phyloP scores from a whole-genome alignment of 2,329 filamentous ascomycete species.

The Tolypocladium tundrense region DNA sequence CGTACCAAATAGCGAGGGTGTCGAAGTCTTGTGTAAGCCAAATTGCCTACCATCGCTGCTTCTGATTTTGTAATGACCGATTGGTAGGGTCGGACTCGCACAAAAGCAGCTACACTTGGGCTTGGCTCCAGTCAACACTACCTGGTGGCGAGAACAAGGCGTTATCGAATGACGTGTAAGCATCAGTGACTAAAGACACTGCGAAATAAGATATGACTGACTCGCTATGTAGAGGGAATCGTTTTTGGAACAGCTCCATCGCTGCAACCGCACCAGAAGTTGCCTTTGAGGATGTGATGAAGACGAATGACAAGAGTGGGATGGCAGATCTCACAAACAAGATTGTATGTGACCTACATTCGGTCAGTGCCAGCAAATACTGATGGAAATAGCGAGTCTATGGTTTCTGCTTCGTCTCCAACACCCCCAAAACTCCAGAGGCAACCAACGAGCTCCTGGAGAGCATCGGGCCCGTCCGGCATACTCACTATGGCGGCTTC shows the following conservation, averaged over 20 bases:
- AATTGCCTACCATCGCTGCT: not conserved
- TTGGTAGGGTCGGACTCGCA: conserved; percentile 61
- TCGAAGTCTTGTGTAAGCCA: conserved; percentile 24
- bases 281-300: conserved; percentile 50
- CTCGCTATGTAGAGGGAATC: not conserved
- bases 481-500: conserved; percentile 78
- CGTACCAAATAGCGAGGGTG: conserved; percentile 14
- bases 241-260: conserved; percentile 19
- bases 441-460: conserved; percentile 67
- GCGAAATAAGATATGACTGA: not conserved
- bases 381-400: conserved; percentile 41
- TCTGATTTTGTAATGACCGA: not conserved
- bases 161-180: conserved; percentile 9
- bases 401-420: conserved; percentile 70
- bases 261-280: conserved; percentile 45
- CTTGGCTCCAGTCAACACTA: conserved; percentile 26
- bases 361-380: not conserved
- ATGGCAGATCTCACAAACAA: conserved; percentile 53
- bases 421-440: conserved; percentile 55
- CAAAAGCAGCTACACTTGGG: conserved; percentile 54
- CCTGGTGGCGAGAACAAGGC: conserved; percentile 23
- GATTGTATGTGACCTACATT: conserved; percentile 43
- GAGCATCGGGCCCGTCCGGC: conserved; percentile 75
- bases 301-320: conserved; percentile 30
- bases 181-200: not conserved